Percentiles rank a stretch among this genome's conserved stretches.
phyloP scores from a whole-genome alignment of 176 grass and related monocot genomes.

The Triticum monococcum region DNA sequence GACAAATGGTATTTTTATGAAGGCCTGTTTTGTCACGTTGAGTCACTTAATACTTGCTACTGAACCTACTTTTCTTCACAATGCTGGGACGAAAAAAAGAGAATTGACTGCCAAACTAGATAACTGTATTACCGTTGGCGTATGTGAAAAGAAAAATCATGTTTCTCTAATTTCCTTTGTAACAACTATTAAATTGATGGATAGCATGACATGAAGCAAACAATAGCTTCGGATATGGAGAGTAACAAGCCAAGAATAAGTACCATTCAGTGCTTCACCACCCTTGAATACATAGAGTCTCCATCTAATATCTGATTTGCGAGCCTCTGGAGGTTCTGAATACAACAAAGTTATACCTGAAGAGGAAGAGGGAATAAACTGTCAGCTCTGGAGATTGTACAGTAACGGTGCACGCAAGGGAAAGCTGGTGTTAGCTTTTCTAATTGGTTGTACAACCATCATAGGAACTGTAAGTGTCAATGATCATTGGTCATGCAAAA shows the following conservation, averaged over 20 bases:
- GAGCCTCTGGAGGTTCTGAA: slow-evolving; percentile 79
- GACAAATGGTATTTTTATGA: background rate
- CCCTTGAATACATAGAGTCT: slow-evolving; percentile 93
- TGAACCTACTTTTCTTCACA: background rate
- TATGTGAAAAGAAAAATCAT: background rate
- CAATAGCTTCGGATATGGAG: slow-evolving; percentile 1
- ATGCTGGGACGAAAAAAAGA: slow-evolving; percentile 9
- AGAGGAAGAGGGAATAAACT: slow-evolving; percentile 24
- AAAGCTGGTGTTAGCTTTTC: background rate
- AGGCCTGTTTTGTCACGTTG: background rate
- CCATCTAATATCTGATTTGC: slow-evolving; percentile 84
- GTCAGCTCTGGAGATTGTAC: background rate
- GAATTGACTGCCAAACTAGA: background rate
- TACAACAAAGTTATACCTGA: slow-evolving; percentile 85
- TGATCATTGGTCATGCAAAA: background rate
- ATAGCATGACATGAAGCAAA: slow-evolving; percentile 4
- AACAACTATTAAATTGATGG: background rate
- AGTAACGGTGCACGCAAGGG: background rate
- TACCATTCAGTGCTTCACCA: slow-evolving; percentile 86
- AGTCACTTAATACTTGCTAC: background rate
- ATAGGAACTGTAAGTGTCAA: background rate
- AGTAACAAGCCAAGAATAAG: slow-evolving; percentile 17
- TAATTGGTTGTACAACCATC: background rate
- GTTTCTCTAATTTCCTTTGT: background rate
- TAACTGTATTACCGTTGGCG: background rate